Evolutionary conservation across 176 grass and related monocot genomes (phyloP).

Genomic region (Bothriochloa decipiens): DNA sequence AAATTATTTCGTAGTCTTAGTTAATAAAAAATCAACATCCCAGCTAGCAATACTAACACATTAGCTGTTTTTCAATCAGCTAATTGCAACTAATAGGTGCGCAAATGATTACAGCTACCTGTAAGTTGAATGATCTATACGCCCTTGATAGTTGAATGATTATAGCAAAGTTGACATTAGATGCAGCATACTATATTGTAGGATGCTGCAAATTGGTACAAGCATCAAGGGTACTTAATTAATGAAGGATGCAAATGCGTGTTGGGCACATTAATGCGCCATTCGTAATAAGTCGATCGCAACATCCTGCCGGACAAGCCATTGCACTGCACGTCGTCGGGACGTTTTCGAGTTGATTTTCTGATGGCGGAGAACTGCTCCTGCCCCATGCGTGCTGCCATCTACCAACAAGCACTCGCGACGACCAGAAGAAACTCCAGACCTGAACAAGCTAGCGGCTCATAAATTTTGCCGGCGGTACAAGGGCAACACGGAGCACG

Average conservation of each 20-base stretch:
- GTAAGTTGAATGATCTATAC: neutral
- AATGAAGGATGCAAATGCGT: conserved; percentile 7
- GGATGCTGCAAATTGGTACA: too few relatives aligned
- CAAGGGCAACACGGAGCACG: neutral
- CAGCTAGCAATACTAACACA: neutral
- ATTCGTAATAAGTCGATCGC: neutral
- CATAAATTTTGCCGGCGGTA: neutral
- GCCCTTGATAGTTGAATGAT: neutral
- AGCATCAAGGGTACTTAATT: neutral
- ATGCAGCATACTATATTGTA: neutral
- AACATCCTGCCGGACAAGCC: neutral
- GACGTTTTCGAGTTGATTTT: neutral
- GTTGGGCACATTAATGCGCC: conserved; percentile 22
- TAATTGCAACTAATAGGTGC: neutral
- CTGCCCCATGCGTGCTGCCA: conserved; percentile 8
- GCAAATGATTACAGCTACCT: neutral
- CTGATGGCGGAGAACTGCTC: neutral
- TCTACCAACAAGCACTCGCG: neutral
- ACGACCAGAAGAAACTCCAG: neutral
- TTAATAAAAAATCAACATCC: neutral
- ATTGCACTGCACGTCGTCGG: neutral
- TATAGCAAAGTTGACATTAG: too few relatives aligned
- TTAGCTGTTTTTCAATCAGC: too few relatives aligned
- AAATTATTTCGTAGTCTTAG: neutral
- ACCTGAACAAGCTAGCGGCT: neutral